Evolutionary conservation across 345 rosid species (phyloP).

Genomic region (Anastatica hierochuntica): DNA sequence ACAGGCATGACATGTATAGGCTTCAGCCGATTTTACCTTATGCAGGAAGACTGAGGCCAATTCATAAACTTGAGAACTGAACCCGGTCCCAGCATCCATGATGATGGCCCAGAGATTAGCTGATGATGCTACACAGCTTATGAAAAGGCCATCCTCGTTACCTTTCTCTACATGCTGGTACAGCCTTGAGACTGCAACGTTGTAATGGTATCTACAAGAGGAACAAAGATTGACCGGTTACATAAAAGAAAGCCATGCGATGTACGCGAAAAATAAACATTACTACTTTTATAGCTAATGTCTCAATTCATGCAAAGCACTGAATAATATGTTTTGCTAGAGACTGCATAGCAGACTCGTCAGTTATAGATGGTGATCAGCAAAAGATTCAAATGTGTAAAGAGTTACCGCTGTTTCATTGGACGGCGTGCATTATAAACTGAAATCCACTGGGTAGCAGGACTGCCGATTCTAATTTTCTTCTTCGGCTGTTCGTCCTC

Average conservation of each 20-base stretch:
- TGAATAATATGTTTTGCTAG: too few relatives aligned
- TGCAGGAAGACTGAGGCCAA: background rate
- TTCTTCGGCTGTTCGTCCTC: background rate
- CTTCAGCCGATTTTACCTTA: background rate
- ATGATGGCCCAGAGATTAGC: background rate
- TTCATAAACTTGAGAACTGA: background rate
- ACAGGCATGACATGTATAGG: too few relatives aligned
- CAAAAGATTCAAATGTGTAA: background rate
- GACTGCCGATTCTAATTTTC: background rate
- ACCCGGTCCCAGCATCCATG: background rate
- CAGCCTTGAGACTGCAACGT: background rate
- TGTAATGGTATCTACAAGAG: background rate
- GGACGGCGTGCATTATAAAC: background rate
- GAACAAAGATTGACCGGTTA: background rate
- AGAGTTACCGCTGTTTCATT: background rate
- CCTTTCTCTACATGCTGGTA: background rate
- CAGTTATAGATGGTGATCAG: too few relatives aligned
- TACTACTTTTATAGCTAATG: too few relatives aligned
- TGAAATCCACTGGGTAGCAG: background rate
- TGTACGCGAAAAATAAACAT: too few relatives aligned
- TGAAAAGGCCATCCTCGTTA: background rate
- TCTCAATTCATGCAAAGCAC: too few relatives aligned
- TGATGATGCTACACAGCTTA: background rate
- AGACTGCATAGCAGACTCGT: too few relatives aligned
- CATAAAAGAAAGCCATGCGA: too few relatives aligned